A percentile compares a stretch with the other conserved stretches of the same genome.
Conservation (phyloP, 2,329 filamentous ascomycete genomes). For the Drechslerella stenobrocha region DNA sequence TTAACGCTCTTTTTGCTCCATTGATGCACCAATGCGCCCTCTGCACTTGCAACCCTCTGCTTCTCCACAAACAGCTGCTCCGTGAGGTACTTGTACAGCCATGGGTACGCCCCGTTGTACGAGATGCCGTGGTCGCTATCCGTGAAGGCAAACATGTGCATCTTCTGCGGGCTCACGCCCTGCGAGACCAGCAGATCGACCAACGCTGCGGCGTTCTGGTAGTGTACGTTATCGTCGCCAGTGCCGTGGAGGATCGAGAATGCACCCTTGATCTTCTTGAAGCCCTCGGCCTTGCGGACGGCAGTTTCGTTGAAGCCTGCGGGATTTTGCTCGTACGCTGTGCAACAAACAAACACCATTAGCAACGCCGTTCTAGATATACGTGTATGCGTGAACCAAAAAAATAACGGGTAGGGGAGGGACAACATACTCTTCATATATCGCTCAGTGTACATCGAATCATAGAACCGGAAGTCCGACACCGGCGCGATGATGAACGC, state of each 20-base stretch:
- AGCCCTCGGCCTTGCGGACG: slow-evolving; percentile 64
- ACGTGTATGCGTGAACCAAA: too few species aligned
- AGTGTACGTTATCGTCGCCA: slow-evolving; percentile 73
- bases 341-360: neutral
- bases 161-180: slow-evolving; percentile 64
- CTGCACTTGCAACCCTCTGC: slow-evolving; percentile 56
- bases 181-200: slow-evolving; percentile 65
- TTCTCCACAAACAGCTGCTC: slow-evolving; percentile 67
- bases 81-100: slow-evolving; percentile 67
- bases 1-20: slow-evolving; percentile 57
- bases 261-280: slow-evolving; percentile 65
- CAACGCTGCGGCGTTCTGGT: slow-evolving; percentile 67
- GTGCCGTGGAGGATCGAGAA: slow-evolving; percentile 69
- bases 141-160: slow-evolving; percentile 68
- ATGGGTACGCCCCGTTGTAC: slow-evolving; percentile 63
- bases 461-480: slow-evolving; percentile 71
- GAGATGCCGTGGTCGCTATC: slow-evolving; percentile 67
- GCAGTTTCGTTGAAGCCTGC: slow-evolving; percentile 66
- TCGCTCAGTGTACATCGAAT: slow-evolving; percentile 71
- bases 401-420: neutral
- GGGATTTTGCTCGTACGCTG: slow-evolving; percentile 59
- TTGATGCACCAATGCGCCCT: slow-evolving; percentile 56
- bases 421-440: slow-evolving; percentile 66
- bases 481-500: slow-evolving; percentile 69
- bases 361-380: too few species aligned